Conservation (phyloP, 805 yeast genomes). For the Wickerhamiella domercqiae region DNA sequence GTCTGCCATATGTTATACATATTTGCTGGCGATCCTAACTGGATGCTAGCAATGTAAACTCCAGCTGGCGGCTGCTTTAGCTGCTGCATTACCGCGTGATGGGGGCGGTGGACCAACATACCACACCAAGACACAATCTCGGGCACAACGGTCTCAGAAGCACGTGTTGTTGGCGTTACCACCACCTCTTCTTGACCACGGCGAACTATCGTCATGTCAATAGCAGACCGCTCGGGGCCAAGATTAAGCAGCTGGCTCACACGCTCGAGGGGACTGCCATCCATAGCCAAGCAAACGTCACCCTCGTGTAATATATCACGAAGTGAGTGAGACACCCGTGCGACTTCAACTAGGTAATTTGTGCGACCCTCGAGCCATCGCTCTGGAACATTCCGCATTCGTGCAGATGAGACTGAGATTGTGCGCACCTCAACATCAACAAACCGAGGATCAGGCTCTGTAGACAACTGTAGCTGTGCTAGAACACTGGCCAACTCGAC, state of each 20-base stretch:
- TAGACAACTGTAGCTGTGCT: not conserved
- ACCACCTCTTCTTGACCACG: conserved; percentile 48
- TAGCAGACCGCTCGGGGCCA: conserved; percentile 28
- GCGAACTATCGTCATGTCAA: conserved; percentile 55
- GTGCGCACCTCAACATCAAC: conserved; percentile 69
- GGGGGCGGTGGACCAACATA: conserved; percentile 72
- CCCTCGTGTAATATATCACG: conserved; percentile 32
- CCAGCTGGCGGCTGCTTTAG: conserved; percentile 62
- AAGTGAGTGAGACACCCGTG: conserved; percentile 43
- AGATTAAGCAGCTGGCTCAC: conserved; percentile 45
- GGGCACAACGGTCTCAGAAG: conserved; percentile 43
- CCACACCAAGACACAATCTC: conserved; percentile 74
- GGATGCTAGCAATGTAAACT: conserved; percentile 65
- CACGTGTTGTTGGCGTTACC: conserved; percentile 47
- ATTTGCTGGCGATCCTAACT: conserved; percentile 73
- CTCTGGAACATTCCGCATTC: conserved; percentile 77
- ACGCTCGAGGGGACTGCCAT: conserved; percentile 48
- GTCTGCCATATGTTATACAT: conserved; percentile 68
- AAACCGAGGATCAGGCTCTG: conserved; percentile 32
- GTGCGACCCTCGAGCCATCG: conserved; percentile 39
- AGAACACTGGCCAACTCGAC: not conserved
- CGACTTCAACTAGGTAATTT: conserved; percentile 54
- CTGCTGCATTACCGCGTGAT: conserved; percentile 78
- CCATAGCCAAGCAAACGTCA: conserved; percentile 60
- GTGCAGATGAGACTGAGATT: conserved; percentile 53